These are phyloP conservation scores for Heliosperma pusillum DNA, from an alignment of 148 eudicot genomes.

Conservation along the genomic window DNA sequence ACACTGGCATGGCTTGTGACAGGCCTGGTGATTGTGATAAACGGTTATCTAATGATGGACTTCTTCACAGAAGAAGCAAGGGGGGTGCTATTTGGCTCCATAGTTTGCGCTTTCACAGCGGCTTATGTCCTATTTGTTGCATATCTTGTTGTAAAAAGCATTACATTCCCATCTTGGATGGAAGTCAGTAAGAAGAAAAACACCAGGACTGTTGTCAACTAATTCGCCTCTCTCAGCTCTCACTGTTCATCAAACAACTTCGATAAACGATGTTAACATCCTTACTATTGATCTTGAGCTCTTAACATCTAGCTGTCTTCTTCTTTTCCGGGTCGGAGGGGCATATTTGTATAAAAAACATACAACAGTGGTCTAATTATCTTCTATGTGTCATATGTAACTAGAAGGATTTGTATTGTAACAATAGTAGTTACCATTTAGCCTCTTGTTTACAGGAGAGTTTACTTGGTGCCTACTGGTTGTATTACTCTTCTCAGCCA, in stretches of 20 bases:
- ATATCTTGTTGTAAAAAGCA: constrained; percentile 40
- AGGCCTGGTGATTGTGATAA: constrained; percentile 43
- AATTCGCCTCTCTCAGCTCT: constrained; percentile 5
- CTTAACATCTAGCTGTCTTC: not conserved
- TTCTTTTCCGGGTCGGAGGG: not conserved
- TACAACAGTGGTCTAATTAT: constrained; percentile 9
- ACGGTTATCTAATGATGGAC: constrained; percentile 41
- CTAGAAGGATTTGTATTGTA: constrained; percentile 13
- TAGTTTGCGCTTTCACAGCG: constrained; percentile 24
- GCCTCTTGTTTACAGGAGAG: constrained; percentile 5
- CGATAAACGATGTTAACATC: not conserved
- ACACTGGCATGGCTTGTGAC: constrained; percentile 44
- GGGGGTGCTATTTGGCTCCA: constrained; percentile 34
- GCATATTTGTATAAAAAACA: constrained; percentile 27
- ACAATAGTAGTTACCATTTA: constrained; percentile 3
- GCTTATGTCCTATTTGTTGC: constrained; percentile 36
- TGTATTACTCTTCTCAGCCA: constrained; percentile 3
- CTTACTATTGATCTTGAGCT: not conserved
- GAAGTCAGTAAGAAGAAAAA: constrained; percentile 17
- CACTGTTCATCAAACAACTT: not conserved
- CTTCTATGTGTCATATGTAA: constrained; percentile 21
- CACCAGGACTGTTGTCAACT: constrained; percentile 18
- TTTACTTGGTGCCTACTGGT: not conserved
- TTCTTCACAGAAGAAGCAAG: constrained; percentile 40
- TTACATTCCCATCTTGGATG: constrained; percentile 33